Evolutionary conservation across 23 red algal species (phyloP).

Genomic region (Gracilaria domingensis): DNA sequence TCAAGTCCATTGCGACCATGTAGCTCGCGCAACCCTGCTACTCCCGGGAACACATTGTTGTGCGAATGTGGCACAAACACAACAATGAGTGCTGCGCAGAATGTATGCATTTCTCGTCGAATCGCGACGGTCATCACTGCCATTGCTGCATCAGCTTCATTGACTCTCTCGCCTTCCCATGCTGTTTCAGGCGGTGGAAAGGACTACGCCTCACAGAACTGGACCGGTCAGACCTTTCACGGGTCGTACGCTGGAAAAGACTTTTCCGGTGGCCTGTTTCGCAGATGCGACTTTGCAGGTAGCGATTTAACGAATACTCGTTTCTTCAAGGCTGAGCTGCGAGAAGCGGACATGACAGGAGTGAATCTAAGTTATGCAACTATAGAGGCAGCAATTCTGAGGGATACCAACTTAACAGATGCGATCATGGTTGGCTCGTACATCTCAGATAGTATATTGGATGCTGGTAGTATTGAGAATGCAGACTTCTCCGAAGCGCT

Average conservation of each 20-base stretch:
- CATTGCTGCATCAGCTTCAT: conserved; percentile 6
- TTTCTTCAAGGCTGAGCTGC: conserved; percentile 90
- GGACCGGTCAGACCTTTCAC: conserved; percentile 57
- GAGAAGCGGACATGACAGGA: conserved; percentile 76
- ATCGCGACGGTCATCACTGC: conserved; percentile 11
- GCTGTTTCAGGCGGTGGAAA: conserved; percentile 87
- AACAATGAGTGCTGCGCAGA: background rate
- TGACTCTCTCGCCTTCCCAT: conserved; percentile 14
- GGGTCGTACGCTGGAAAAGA: conserved; percentile 73
- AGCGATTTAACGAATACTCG: conserved; percentile 71
- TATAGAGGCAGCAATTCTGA: conserved; percentile 80
- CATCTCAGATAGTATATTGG: conserved; percentile 80
- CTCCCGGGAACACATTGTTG: too few relatives aligned
- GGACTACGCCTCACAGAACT: conserved; percentile 85
- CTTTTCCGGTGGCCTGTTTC: conserved; percentile 76
- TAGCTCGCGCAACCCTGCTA: background rate
- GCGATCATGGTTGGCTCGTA: conserved; percentile 78
- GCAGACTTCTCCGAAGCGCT: conserved; percentile 87
- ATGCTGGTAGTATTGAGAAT: conserved; percentile 56
- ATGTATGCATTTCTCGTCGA: background rate
- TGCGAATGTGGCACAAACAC: background rate
- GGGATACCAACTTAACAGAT: conserved; percentile 60
- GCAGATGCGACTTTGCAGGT: conserved; percentile 71
- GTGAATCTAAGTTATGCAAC: conserved; percentile 72
- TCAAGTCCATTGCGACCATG: background rate